Conservation (phyloP, 306 rosid species). For the Oemleria cerasiformis region DNA sequence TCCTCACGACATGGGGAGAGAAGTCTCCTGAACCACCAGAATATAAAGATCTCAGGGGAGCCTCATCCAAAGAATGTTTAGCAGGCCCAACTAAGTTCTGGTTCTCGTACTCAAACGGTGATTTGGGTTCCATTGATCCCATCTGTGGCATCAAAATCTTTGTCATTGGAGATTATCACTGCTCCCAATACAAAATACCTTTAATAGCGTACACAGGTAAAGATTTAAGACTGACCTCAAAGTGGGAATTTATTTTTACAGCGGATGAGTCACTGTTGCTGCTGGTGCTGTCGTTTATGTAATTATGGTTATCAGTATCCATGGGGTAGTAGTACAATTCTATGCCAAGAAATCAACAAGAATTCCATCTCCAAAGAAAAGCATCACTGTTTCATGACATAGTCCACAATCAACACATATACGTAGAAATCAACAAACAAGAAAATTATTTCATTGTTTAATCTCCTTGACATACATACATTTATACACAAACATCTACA, state of each 20-base stretch:
- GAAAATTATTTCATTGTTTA: not conserved
- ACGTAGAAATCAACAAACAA: not conserved
- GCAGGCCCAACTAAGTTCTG: constrained; percentile 35
- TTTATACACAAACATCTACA: not conserved
- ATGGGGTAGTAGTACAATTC: constrained; percentile 19
- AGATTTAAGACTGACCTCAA: constrained; percentile 24
- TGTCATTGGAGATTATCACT: not conserved
- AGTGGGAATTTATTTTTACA: constrained; percentile 29
- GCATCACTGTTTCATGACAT: constrained; percentile 28
- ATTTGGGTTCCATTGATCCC: constrained; percentile 30
- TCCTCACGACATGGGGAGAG: constrained; percentile 25
- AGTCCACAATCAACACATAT: constrained; percentile 15
- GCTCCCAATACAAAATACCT: not conserved
- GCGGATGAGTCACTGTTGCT: constrained; percentile 10
- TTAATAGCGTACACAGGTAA: not conserved
- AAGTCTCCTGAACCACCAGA: constrained; percentile 23
- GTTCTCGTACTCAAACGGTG: constrained; percentile 38
- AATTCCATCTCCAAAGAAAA: constrained; percentile 32
- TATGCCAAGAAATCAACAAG: constrained; percentile 28
- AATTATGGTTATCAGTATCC: constrained; percentile 21
- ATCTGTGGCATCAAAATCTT: constrained; percentile 26
- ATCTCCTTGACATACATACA: not conserved
- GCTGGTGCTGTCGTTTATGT: constrained; percentile 10
- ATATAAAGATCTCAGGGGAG: constrained; percentile 18
- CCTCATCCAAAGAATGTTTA: constrained; percentile 28